Conservation (phyloP, 352 stramenopile species). For the Phytophthora pseudosyringae region DNA sequence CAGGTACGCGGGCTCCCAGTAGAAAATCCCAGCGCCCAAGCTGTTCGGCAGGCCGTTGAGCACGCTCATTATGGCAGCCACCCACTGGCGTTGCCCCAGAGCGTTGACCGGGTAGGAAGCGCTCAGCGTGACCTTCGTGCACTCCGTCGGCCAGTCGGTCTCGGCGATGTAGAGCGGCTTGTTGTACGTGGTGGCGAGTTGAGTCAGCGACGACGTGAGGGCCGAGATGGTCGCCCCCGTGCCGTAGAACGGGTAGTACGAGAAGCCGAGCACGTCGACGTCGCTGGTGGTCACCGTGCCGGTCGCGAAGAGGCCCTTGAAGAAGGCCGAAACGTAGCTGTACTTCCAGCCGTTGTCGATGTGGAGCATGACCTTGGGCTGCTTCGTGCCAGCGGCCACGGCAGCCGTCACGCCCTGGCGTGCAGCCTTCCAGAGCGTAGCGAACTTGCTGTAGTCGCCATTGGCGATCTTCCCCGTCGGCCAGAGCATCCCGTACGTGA, state of each 20-base stretch:
- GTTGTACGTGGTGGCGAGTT: slow-evolving; percentile 35
- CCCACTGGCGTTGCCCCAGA: slow-evolving; percentile 35
- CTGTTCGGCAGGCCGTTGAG: slow-evolving; percentile 27
- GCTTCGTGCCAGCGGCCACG: slow-evolving; percentile 27
- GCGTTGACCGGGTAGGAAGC: slow-evolving; percentile 33
- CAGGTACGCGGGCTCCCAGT: slow-evolving; percentile 40
- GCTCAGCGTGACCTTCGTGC: slow-evolving; percentile 31
- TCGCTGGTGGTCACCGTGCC: slow-evolving; percentile 36
- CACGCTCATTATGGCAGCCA: slow-evolving; percentile 30
- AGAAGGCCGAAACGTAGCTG: slow-evolving; percentile 35
- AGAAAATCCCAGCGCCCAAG: slow-evolving; percentile 40
- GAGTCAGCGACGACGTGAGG: slow-evolving; percentile 35
- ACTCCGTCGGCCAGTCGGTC: slow-evolving; percentile 43
- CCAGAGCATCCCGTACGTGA: slow-evolving; percentile 42
- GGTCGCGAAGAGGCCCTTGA: slow-evolving; percentile 37
- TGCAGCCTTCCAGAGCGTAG: slow-evolving; percentile 38
- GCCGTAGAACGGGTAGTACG: slow-evolving; percentile 46
- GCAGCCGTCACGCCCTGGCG: slow-evolving; percentile 38
- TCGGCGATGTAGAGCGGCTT: slow-evolving; percentile 41
- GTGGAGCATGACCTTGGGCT: slow-evolving; percentile 48
- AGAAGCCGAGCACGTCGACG: slow-evolving; percentile 43
- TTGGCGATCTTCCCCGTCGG: slow-evolving; percentile 34
- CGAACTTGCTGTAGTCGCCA: slow-evolving; percentile 35
- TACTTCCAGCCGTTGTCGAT: slow-evolving; percentile 45
- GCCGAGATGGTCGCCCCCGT: slow-evolving; percentile 38